These are phyloP conservation scores for Backusella parvicylindrica DNA, from an alignment of 192 early-diverging fungal genomes.

Conservation along the genomic window DNA sequence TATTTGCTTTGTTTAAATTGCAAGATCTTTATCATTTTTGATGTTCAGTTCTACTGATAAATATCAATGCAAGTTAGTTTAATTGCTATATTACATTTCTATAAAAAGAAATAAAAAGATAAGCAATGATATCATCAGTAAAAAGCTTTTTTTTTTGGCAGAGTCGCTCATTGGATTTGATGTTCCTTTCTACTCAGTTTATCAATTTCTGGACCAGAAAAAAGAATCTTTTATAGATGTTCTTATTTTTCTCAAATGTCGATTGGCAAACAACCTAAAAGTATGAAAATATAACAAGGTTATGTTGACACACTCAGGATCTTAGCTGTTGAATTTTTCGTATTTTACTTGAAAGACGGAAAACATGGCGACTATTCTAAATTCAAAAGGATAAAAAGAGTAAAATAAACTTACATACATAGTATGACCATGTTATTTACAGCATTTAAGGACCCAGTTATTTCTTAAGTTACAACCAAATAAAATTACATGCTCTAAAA, in stretches of 20 bases:
- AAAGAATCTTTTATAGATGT: too few relatives aligned
- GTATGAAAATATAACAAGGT: background rate
- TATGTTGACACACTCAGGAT: background rate
- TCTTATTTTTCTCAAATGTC: too few relatives aligned
- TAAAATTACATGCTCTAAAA: too few relatives aligned
- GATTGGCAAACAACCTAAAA: background rate
- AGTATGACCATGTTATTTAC: too few relatives aligned
- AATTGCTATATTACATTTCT: background rate
- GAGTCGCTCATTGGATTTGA: background rate
- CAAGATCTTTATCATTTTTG: background rate
- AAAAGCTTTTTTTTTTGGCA: background rate
- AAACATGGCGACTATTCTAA: too few relatives aligned
- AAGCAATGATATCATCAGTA: background rate
- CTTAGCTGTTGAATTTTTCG: constrained; percentile 6
- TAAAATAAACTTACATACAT: too few relatives aligned
- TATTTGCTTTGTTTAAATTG: background rate
- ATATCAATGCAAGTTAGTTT: background rate
- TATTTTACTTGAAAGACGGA: constrained; percentile 4
- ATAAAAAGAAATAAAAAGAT: background rate
- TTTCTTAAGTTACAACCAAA: too few relatives aligned
- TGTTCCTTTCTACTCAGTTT: background rate
- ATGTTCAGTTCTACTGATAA: background rate
- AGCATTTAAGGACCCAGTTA: too few relatives aligned
- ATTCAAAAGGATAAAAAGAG: too few relatives aligned
- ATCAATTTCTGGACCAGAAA: background rate